Percentiles rank a stretch among this genome's conserved stretches.
Evolutionary conservation across 2,329 filamentous ascomycete genomes (phyloP).

Genomic region (Aspergillus calidoustus): DNA sequence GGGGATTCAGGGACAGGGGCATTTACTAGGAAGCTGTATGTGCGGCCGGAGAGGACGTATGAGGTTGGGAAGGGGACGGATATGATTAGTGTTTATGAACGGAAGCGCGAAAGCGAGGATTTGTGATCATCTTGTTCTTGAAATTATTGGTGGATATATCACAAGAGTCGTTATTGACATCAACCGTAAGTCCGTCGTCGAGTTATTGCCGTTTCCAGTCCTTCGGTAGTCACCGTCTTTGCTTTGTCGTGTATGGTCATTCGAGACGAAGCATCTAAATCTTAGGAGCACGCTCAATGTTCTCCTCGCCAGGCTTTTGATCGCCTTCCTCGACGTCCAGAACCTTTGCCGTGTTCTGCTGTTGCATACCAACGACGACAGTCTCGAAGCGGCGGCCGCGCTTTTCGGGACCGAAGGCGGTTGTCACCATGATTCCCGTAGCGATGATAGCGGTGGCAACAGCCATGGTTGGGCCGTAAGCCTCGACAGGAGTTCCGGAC

Average conservation of each 20-base stretch:
- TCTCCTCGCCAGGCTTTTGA: constrained; percentile 29
- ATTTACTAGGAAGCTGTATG: constrained; percentile 36
- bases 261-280: not conserved
- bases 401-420: constrained; percentile 74
- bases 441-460: constrained; percentile 78
- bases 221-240: not conserved
- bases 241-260: not conserved
- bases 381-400: constrained; percentile 72
- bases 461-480: constrained; percentile 76
- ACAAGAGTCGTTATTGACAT: not conserved
- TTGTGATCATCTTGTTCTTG: not conserved
- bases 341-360: constrained; percentile 19
- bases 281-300: constrained; percentile 23
- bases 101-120: not conserved
- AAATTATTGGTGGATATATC: not conserved
- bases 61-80: constrained; percentile 39
- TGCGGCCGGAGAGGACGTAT: constrained; percentile 39
- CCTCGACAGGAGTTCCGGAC: constrained; percentile 64
- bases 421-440: constrained; percentile 68
- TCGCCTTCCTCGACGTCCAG: constrained; percentile 30
- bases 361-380: constrained; percentile 51
- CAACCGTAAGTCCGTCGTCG: not conserved
- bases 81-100: constrained; percentile 39
- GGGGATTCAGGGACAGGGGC: constrained; percentile 26
- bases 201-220: not conserved